Base-by-base conservation (phyloP, 169 alveolate genomes). In the Perkinsus marinus region DNA sequence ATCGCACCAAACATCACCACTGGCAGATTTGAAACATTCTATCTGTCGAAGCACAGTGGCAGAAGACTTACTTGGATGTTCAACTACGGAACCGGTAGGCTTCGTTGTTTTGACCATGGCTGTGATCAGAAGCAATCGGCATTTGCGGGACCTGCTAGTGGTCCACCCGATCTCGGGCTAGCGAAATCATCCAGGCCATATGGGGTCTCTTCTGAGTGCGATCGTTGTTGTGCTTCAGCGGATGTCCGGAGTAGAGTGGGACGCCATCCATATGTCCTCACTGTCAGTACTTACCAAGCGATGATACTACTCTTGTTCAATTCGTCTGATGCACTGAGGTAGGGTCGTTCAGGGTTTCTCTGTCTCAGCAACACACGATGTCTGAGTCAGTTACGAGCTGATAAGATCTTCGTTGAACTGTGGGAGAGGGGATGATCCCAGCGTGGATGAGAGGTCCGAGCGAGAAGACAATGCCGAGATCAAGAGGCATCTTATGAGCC, bases 401-500 rank as follows among this genome's bases (percentile, higher is more conserved):
- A 57, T 57, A 57, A 13, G 79, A 30, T 57, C 79, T 30, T 57
- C 79, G 34, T 30, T 57, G 5, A 57, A 57, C 22, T 57, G 79
- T 16, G 79, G 79, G 5, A 57, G 79, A 57, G 79, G 79, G 5
- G 79, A 57, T 57, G 79, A 57, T 26, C 30, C 26, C 22, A 26
- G 79, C 79, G 34, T 19, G 7, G 79, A 57, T 57, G 79, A 57
- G 79, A 57, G 22, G 79, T 57, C 79, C 22, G 79, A 57, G 79
- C 79, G 22, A 30, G 79, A 16, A 5, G 79, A 57, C 22, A 30
- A 57, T 16, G 79, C 34, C 79, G 91, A 89, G 38, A 39, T 89
- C 17, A 89, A 89, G 43, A 47, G 91, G 34, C 91, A 89, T 38
- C 91, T 89, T n/a, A 26, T 26, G 47, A 89, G 91, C 68, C 91